Base-by-base conservation (phyloP, 441 rosid genomes). In the Rhodomyrtus psidioides region DNA sequence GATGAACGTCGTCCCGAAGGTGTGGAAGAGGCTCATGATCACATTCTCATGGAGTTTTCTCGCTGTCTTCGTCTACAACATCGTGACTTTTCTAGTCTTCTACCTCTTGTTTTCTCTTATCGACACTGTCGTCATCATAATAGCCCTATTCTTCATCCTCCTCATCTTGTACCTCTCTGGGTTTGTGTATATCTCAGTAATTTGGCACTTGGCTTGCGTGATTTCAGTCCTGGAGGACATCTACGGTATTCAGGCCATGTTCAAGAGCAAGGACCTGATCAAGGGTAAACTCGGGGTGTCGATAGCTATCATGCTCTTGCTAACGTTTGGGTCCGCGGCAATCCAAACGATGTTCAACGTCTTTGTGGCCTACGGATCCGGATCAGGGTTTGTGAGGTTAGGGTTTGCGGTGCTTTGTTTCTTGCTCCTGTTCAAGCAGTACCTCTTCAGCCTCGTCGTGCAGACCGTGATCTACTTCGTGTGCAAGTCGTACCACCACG, bases 401-500 rank as follows among this genome's bases (percentile, higher is more conserved):
- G 76, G 60, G 4, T 10, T 87, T 42, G 91, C 90, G 27, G 3
- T 87, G 4, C 46, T 83, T 49, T 87, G 89, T 76, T 85, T 87
- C 26, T 3, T 87, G 55, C 15, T 86, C 46, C 60, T 89, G 82
- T 12, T 88, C 12, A 16, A 27, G 55, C 15, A 87, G 83, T 42
- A 81, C 55, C 84, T 91, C 42, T 15, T 90, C 42, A 86, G 86
- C 5, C 84, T 89, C 28, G 89, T 91, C 12, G 39, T 85, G 21
- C 90, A 90, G 49, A 89, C 91, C 10, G 89, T 91, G 49, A 19
- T 90, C 28, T 91, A 91, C 83, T 89, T 88, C 44, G 90, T 87
- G 3, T 91, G 93, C 90, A 90, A 91, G 62, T 85, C 91, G 13
- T 87, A 87, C 79, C 93, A 90, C 87, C 86, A 88, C 56, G 89